Evolutionary conservation across 2,329 filamentous ascomycete species (phyloP).

Genomic region (Hysterium pulicare): DNA sequence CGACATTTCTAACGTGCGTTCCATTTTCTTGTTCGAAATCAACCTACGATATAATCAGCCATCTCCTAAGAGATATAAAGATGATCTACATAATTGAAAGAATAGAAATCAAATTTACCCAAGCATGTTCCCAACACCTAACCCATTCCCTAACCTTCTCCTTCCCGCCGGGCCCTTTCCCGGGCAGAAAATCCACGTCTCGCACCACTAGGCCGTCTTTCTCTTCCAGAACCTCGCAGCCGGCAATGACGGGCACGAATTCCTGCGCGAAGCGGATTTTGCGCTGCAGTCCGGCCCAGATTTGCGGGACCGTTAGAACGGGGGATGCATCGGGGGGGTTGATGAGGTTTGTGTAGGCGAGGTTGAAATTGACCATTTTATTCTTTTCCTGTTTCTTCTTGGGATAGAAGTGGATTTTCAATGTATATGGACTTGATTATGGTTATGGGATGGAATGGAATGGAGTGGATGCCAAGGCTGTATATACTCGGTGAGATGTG

Average conservation of each 20-base stretch:
- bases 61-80: constrained; percentile 4
- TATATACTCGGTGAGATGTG: too few species aligned
- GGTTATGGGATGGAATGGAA: too few species aligned
- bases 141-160: constrained; percentile 38
- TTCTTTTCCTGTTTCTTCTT: too few species aligned
- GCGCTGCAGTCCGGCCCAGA: constrained; percentile 46
- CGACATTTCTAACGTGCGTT: constrained; percentile 43
- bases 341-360: constrained; percentile 43
- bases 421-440: too few species aligned
- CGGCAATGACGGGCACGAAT: constrained; percentile 44
- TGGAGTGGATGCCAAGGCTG: too few species aligned
- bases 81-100: constrained; percentile 1
- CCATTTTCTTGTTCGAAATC: constrained; percentile 46
- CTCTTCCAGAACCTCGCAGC: constrained; percentile 41
- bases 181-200: constrained; percentile 40
- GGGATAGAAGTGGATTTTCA: too few species aligned
- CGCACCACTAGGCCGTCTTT: constrained; percentile 33
- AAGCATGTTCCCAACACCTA: constrained; percentile 36
- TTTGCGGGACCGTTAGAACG: constrained; percentile 34
- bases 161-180: constrained; percentile 18
- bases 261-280: constrained; percentile 46
- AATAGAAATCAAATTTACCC: constrained; percentile 28
- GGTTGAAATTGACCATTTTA: constrained; percentile 40
- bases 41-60: constrained; percentile 30
- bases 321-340: constrained; percentile 41